Base-by-base conservation (phyloP, 345 rosid species). In the Gossypium turneri region DNA sequence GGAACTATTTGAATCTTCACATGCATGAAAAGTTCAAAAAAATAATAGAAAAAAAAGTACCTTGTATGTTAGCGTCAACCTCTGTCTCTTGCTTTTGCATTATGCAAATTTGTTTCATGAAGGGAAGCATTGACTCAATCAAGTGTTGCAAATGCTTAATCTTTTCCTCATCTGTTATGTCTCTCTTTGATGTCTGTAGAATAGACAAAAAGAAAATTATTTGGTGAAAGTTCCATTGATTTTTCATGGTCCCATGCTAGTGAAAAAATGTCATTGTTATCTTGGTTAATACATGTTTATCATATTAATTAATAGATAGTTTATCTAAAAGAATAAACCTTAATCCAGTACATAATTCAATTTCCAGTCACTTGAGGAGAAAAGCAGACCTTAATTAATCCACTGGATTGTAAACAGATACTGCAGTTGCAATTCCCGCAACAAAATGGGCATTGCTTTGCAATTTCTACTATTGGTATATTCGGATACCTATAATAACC, bases 341-440 rank as follows among this genome's bases (percentile, higher is more conserved):
- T 53, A 43, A 25, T 43, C 50, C 47, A 15, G 0, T 50, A 15
- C 58, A 50, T 68, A 68, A 20, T 47, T 25, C 19, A 24, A 12
- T 20, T 53, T 56, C 19, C 1, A 8, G 74, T 48, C 16, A 24
- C 5, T 19, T 15, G 4, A 53, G 68, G 24, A 55, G 17, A 17
- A 19, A 16, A 51, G 73, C 52, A 75, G 58, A 92, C 98, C 97
- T 88, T 63, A 29, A 92, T 82, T 72, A 87, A 77, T 60, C 89
- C 87, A 74, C 78, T 80, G 45, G 85, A 79, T 79, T 90, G 95
- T 83, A 94, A 83, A 81, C 98, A 94, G 47, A 75, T 76, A 65
- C 85, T 84, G 84, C 98, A 94, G 77, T 92, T 94, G 89, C 98
- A 94, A 59, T 86, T 91, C 68, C 79, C 83, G 12, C 89, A 75